These are phyloP conservation scores for Chrysanthemum lavandulifolium DNA, from an alignment of 129 eudicot genomes.

Conservation along the genomic window DNA sequence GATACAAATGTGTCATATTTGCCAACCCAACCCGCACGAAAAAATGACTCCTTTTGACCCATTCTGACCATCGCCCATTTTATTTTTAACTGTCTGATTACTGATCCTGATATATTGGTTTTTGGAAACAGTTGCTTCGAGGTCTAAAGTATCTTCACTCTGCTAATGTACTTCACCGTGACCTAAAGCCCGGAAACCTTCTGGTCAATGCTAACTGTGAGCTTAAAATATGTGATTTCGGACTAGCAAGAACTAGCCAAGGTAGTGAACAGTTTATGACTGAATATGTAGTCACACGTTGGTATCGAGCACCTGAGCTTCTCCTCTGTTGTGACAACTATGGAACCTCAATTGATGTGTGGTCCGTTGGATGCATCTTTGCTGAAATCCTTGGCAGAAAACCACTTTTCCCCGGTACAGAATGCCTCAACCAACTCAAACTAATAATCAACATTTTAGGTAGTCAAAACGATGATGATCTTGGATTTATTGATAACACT, in stretches of 20 bases:
- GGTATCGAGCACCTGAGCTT: constrained; percentile 89
- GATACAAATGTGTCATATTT: too few species aligned
- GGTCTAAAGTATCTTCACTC: constrained; percentile 83
- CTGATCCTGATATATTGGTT: neutral
- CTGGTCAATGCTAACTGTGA: constrained; percentile 70
- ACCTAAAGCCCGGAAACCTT: constrained; percentile 81
- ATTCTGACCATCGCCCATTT: too few species aligned
- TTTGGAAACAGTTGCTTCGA: constrained; percentile 57
- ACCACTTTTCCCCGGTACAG: constrained; percentile 73
- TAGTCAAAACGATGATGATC: constrained; percentile 56
- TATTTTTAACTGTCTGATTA: neutral
- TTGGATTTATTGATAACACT: constrained; percentile 59
- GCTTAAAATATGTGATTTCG: constrained; percentile 83
- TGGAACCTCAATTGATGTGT: constrained; percentile 72
- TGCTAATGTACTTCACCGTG: constrained; percentile 85
- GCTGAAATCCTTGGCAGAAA: constrained; percentile 83
- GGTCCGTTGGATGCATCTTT: constrained; percentile 90
- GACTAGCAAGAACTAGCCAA: constrained; percentile 77
- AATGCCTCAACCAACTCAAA: constrained; percentile 64
- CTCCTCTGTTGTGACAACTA: constrained; percentile 74
- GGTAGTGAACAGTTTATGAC: constrained; percentile 79
- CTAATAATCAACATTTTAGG: constrained; percentile 70
- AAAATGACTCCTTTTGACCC: neutral
- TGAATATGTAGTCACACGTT: constrained; percentile 83
- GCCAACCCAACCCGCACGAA: too few species aligned